Conservation (phyloP, 1,139 yeast species). For the Pichia sp. region DNA sequence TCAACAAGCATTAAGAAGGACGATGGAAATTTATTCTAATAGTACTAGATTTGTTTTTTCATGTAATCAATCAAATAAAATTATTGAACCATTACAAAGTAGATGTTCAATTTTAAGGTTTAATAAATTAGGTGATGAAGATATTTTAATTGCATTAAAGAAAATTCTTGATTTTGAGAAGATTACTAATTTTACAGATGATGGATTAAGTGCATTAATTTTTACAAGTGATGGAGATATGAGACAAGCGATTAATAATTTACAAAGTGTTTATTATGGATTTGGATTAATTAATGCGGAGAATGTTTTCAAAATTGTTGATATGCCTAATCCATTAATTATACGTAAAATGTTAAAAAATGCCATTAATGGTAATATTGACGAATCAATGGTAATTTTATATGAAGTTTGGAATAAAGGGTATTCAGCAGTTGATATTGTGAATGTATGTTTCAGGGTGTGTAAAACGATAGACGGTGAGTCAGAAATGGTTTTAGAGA, state of each 20-base stretch:
- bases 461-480: constrained; percentile 68
- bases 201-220: constrained; percentile 89
- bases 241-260: constrained; percentile 94
- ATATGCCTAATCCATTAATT: constrained; percentile 90
- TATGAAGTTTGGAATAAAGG: constrained; percentile 81
- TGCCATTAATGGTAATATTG: constrained; percentile 39
- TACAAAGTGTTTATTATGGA: constrained; percentile 92
- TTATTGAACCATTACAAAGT: constrained; percentile 93
- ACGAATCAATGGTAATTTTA: constrained; percentile 61
- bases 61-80: constrained; percentile 88
- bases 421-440: constrained; percentile 84
- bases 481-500: constrained; percentile 64
- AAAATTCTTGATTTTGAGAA: constrained; percentile 63
- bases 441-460: constrained; percentile 79
- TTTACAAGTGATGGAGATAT: constrained; percentile 98
- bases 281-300: constrained; percentile 84
- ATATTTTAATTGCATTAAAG: constrained; percentile 69
- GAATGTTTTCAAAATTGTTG: constrained; percentile 92
- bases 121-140: constrained; percentile 74
- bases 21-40: constrained; percentile 93
- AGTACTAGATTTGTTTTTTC: constrained; percentile 97
- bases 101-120: constrained; percentile 93
- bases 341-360: constrained; percentile 65
- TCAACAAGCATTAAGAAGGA: constrained; percentile 92
- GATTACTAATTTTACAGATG: constrained; percentile 55